phyloP scores from a whole-genome alignment of 345 rosid species.

The Stellera chamaejasme region DNA sequence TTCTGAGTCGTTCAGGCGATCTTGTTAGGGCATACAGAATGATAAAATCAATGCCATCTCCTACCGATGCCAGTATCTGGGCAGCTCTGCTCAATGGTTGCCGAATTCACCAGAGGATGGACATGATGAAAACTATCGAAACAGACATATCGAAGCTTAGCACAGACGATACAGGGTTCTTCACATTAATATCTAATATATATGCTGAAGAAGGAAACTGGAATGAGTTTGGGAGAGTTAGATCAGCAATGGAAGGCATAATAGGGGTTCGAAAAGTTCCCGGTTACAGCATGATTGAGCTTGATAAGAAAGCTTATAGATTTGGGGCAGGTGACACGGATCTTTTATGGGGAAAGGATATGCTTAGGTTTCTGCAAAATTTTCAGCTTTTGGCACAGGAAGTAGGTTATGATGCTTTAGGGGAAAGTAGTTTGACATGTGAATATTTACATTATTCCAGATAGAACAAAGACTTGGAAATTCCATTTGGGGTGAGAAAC shows the following conservation, averaged over 20 bases:
- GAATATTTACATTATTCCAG: too few relatives aligned
- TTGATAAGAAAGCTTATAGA: conserved; percentile 16
- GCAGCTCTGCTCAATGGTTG: conserved; percentile 73
- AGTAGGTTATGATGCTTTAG: not conserved
- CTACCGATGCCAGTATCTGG: conserved; percentile 60
- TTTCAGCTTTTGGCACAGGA: conserved; percentile 12
- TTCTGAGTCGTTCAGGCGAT: conserved; percentile 74
- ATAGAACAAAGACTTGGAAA: conserved; percentile 1
- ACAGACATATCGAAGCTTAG: conserved; percentile 28
- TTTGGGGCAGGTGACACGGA: conserved; percentile 19
- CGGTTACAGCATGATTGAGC: conserved; percentile 41
- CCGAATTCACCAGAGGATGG: conserved; percentile 61
- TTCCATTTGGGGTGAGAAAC: not conserved
- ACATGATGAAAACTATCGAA: conserved; percentile 45
- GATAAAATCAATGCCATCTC: conserved; percentile 56
- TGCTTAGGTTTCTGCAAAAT: conserved; percentile 13
- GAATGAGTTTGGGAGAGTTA: conserved; percentile 36
- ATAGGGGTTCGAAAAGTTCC: conserved; percentile 39
- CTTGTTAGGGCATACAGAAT: conserved; percentile 52
- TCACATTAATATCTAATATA: conserved; percentile 58
- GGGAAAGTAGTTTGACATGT: too few relatives aligned
- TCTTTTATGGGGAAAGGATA: conserved; percentile 8
- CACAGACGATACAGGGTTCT: conserved; percentile 58
- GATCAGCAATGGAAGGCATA: conserved; percentile 24
- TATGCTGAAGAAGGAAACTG: conserved; percentile 77